Evolutionary conservation across 768 basidiomycete genomes (phyloP).

Genomic region (Ramaria rubella): DNA sequence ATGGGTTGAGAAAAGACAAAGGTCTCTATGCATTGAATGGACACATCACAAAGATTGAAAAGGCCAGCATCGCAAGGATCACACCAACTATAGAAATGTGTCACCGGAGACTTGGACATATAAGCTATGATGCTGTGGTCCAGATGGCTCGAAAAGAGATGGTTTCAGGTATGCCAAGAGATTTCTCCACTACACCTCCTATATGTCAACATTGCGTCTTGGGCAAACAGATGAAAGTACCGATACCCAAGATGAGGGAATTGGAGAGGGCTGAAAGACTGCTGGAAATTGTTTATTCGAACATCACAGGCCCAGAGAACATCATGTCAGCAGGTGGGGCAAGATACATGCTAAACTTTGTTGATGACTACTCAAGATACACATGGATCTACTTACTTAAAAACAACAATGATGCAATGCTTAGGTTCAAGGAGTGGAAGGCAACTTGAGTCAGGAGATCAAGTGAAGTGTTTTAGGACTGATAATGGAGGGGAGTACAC

Average conservation of each 20-base stretch:
- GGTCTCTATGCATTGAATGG: too few relatives aligned
- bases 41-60: too few relatives aligned
- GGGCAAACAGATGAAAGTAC: too few relatives aligned
- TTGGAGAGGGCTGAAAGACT: background rate
- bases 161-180: background rate
- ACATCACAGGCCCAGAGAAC: background rate
- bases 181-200: background rate
- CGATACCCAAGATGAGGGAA: background rate
- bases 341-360: background rate
- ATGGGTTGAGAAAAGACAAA: too few relatives aligned
- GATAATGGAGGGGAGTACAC: too few relatives aligned
- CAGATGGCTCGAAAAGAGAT: background rate
- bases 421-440: background rate
- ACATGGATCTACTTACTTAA: background rate
- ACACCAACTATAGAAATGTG: background rate
- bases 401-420: background rate
- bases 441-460: too few relatives aligned
- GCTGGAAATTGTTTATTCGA: background rate
- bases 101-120: background rate
- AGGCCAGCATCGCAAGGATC: too few relatives aligned
- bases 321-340: background rate
- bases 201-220: background rate
- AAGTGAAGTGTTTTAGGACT: too few relatives aligned
- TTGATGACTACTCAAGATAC: background rate
- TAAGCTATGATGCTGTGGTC: background rate